Evolutionary conservation across 257 asterid genomes (phyloP), one percentile per base, ranked within the genome.

Genomic region (Vinca minor): DNA sequence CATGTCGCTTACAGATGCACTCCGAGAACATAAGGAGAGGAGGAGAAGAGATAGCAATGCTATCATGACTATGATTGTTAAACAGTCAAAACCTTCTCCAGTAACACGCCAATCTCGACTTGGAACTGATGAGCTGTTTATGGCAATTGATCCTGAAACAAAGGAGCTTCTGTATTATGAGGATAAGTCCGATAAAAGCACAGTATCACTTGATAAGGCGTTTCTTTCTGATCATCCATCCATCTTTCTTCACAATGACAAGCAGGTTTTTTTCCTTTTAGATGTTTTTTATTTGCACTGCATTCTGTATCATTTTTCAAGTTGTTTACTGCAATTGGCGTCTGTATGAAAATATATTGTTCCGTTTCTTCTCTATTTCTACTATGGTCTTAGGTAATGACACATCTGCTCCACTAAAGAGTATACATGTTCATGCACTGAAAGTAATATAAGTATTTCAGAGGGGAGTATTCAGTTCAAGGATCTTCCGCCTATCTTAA

Each of bases 61-160:
- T 29, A 86, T 93, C 57, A 89, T 93, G 96, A 93, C 98, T 46
- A 87, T 93, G 95, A 88, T 89, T 69, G 80, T 93, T 59, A 78
- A 77, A 72, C 87, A 72, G 71, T 93, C 98, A 36, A 93, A 93
- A 73, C 84, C 94, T 69, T 93, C 97, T 69, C 74, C 86, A 6
- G 69, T 84, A 49, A 93, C 95, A 76, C 82, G 69, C 54, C 96
- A 81, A 70, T 89, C 97, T 75, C 97, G 97, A 64, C 88, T 93
- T 59, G 98, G 98, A 75, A 93, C 92, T 29, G 97, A 85, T 36
- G 98, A 93, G 76, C 80, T 89, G 75, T 87, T 89, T 72, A 80
- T 93, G 88, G 90, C 92, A 52, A 83, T 93, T 76, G 89, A 93
- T 67, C 97, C 97, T 8, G 84, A 83, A 54, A 85, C 96, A 25